Evolutionary conservation across 1,284 basidiomycete genomes (phyloP), one percentile per base, ranked within the genome.

Genomic region (Rhizoctonia solani): DNA sequence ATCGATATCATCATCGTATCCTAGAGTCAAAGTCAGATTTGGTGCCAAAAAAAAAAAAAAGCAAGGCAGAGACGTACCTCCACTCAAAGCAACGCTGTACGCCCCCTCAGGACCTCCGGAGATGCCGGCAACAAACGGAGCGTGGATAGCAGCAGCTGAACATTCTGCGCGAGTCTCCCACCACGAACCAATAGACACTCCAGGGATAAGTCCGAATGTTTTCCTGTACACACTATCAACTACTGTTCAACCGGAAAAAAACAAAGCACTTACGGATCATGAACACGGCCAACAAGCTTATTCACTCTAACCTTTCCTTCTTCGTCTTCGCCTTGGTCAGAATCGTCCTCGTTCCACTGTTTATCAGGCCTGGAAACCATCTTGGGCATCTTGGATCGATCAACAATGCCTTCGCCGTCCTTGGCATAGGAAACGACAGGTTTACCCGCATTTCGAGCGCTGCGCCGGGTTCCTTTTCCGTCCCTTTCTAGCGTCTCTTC

Each of bases 1-100:
- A 71, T 93, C 92, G 21, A 93, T 82, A 71, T 93, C 92, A 68
- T 93, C 92, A 42, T 90, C 88, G 71, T 93, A 94, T 1, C 90
- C 90, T 68, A 27, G 4, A 4, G 23, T 13, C 5, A 29, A 42
- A 9, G n/a, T 34, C 6, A 5, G n/a, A 5, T 5, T 16, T n/a
- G n/a, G n/a, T n/a, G n/a, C n/a, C n/a, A n/a, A n/a, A n/a, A n/a
- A n/a, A n/a, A n/a, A n/a, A 23, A 16, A 32, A 5, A 25, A 49
- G 11, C 32, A 8, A 50, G 13, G n/a, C 14, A n/a, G 6, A 5
- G 1, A 61, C 47, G 37, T 14, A 44, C 61, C 77, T 14, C 92
- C 92, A 50, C 88, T 91, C 5, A 94, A 81, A 1, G 88, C 90
- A 8, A 94, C 82, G 54, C 87, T 90, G 73, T 88, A 90, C 5